A percentile compares a stretch with the other conserved stretches of the same genome.
phyloP scores from a whole-genome alignment of 2,329 filamentous ascomycete species.

The Nectriaceae sp. region DNA sequence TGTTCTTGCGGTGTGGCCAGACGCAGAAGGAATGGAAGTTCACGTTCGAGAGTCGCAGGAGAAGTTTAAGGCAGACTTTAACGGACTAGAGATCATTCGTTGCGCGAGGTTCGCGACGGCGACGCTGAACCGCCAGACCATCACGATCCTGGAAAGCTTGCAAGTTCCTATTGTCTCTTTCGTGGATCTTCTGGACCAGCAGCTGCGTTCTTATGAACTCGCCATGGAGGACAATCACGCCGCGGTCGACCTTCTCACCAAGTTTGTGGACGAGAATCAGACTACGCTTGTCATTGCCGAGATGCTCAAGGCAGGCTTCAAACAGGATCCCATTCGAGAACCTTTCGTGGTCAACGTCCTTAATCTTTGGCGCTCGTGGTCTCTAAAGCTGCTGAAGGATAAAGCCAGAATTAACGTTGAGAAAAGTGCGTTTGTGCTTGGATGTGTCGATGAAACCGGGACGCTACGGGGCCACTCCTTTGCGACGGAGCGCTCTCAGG shows the following conservation, averaged over 20 bases:
- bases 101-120: constrained; percentile 76
- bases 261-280: constrained; percentile 83
- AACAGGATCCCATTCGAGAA: constrained; percentile 60
- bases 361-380: constrained; percentile 85
- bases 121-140: constrained; percentile 86
- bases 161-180: constrained; percentile 72
- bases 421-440: constrained; percentile 83
- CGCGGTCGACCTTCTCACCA: constrained; percentile 69
- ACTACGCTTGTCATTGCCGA: constrained; percentile 73
- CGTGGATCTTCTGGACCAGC: constrained; percentile 62
- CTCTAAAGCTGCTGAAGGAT: constrained; percentile 86
- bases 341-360: constrained; percentile 82
- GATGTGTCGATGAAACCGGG: constrained; percentile 83
- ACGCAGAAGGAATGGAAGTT: constrained; percentile 67
- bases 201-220: constrained; percentile 67
- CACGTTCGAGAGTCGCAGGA: constrained; percentile 82
- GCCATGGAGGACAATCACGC: constrained; percentile 67
- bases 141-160: constrained; percentile 78
- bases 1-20: constrained; percentile 74
- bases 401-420: constrained; percentile 85
- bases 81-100: constrained; percentile 81
- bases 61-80: constrained; percentile 76
- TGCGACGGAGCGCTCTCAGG: constrained; percentile 39
- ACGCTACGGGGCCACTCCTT: constrained; percentile 71
- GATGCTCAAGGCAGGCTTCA: constrained; percentile 81